Evolutionary conservation across 2,329 filamentous ascomycete species (phyloP).

Genomic region (Calonectria henricotiae): DNA sequence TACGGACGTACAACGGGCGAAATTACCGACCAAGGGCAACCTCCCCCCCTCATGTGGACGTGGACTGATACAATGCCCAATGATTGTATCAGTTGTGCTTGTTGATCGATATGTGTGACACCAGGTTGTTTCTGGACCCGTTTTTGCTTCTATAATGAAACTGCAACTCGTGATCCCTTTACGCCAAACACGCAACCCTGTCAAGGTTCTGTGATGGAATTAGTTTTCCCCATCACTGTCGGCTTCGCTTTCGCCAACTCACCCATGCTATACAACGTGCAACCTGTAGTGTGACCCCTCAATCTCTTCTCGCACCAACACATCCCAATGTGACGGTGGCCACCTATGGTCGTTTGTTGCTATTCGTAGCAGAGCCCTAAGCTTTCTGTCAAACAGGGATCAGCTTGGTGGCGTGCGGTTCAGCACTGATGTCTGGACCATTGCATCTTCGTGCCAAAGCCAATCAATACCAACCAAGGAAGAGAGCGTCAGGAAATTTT

Average conservation of each 20-base stretch:
- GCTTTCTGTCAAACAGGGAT: constrained; percentile 39
- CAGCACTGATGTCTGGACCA: constrained; percentile 22
- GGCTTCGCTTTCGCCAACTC: constrained; percentile 16
- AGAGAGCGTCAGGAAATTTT: not conserved
- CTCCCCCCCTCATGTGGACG: not conserved
- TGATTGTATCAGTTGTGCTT: not conserved
- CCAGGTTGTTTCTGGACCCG: not conserved
- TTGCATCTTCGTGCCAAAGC: not conserved
- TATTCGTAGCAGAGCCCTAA: constrained; percentile 38
- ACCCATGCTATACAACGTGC: not conserved
- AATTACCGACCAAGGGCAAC: constrained; percentile 20
- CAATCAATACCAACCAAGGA: not conserved
- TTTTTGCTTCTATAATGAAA: constrained; percentile 2
- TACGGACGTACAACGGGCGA: constrained; percentile 8
- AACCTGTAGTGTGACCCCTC: constrained; percentile 15
- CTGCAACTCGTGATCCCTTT: not conserved
- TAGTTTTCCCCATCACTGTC: not conserved
- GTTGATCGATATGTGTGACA: constrained; percentile 26
- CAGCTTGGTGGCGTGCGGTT: constrained; percentile 17
- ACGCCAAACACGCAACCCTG: constrained; percentile 5
- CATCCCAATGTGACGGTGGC: not conserved
- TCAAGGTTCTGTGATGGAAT: constrained; percentile 7
- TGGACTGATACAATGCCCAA: not conserved
- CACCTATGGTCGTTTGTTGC: constrained; percentile 7
- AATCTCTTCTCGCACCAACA: not conserved